Evolutionary conservation across 176 grass and related monocot genomes (phyloP).

Genomic region (Oryza glaberrima): DNA sequence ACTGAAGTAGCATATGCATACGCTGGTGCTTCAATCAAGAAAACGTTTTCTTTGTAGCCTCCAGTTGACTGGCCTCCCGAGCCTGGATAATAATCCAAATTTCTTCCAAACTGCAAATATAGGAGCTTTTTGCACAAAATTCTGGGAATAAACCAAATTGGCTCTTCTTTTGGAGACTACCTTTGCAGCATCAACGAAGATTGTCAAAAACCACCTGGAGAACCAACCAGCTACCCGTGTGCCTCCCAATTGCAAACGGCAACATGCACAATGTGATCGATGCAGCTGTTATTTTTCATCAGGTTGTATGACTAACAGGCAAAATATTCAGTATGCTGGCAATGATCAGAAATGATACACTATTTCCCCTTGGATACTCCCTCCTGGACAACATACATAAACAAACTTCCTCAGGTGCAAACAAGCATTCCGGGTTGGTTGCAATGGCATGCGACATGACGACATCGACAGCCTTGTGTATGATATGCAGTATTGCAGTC

Average conservation of each 20-base stretch:
- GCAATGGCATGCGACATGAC: background rate
- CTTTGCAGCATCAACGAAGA: background rate
- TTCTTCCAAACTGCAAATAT: background rate
- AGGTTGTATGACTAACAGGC: background rate
- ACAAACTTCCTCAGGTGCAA: constrained; percentile 30
- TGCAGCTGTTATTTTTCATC: constrained; percentile 13
- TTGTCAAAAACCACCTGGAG: background rate
- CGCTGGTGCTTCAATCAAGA: background rate
- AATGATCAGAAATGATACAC: background rate
- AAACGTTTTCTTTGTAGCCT: background rate
- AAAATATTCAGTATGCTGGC: constrained; percentile 1
- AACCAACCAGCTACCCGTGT: background rate
- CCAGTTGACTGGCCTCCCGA: background rate
- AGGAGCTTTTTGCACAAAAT: background rate
- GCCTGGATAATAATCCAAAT: background rate
- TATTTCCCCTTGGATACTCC: background rate
- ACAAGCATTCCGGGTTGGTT: constrained; percentile 36
- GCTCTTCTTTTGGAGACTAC: background rate
- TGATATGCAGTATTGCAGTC: constrained; percentile 35
- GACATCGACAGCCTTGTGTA: constrained; percentile 29
- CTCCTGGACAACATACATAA: constrained; percentile 34
- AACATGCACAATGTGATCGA: background rate
- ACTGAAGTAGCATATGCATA: background rate
- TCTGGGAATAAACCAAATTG: background rate
- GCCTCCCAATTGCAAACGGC: background rate